Conservation (phyloP, 179 eudicot genomes). For the Drosera spatulata region DNA sequence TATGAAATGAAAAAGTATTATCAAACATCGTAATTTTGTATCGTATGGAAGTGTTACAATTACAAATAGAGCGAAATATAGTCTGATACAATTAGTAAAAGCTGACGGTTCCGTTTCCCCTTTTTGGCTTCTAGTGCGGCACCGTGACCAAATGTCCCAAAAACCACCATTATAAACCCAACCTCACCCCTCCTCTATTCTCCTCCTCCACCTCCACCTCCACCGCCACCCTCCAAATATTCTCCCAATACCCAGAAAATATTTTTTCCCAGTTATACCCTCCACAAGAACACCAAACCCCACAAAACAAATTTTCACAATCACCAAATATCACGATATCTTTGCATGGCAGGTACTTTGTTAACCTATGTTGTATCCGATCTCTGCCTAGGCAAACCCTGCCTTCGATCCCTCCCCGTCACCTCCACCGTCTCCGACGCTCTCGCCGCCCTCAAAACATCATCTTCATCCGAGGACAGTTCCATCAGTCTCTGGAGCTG, state of each 20-base stretch:
- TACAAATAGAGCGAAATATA: too few species aligned
- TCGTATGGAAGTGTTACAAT: too few species aligned
- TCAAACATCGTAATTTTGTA: too few species aligned
- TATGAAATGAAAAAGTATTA: too few species aligned
- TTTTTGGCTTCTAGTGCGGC: too few species aligned
- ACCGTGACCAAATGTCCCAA: too few species aligned
- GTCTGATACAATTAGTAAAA: too few species aligned
- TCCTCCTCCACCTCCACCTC: neutral
- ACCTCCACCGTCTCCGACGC: slow-evolving; percentile 23
- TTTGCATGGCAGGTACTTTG: slow-evolving; percentile 31
- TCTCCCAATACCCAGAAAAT: neutral
- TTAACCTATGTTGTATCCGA: slow-evolving; percentile 22
- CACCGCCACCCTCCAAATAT: too few species aligned
- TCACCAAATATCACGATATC: neutral
- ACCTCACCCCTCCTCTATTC: neutral
- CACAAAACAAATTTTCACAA: neutral
- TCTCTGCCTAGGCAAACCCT: slow-evolving; percentile 35
- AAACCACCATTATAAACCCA: neutral
- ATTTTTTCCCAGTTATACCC: neutral
- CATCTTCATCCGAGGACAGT: slow-evolving; percentile 10
- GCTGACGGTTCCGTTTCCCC: too few species aligned
- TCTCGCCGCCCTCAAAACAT: slow-evolving; percentile 20
- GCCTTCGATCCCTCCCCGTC: slow-evolving; percentile 21
- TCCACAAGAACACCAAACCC: neutral
- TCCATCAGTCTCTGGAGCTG: slow-evolving; percentile 34